A percentile compares a stretch with the other conserved stretches of the same genome.
Conservation (phyloP, 345 rosid species). For the Salix purpurea region DNA sequence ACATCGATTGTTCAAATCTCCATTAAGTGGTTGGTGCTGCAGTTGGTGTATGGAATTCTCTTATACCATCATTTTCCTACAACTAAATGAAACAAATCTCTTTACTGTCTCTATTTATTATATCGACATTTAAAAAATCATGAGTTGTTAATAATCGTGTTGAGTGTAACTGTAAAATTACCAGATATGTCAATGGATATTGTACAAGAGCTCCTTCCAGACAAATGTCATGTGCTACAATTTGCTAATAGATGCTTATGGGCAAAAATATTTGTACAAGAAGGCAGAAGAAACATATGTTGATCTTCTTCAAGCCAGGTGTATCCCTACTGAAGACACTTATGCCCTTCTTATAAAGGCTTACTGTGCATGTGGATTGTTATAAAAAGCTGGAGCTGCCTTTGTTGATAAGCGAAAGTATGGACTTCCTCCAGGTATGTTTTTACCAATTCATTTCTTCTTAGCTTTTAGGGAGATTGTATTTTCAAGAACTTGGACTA, state of each 20-base stretch:
- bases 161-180: slow-evolving; percentile 4
- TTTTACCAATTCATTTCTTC: background rate
- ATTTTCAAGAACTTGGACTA: no score
- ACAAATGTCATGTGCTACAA: slow-evolving; percentile 83
- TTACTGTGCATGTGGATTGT: slow-evolving; percentile 56
- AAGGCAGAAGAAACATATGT: slow-evolving; percentile 67
- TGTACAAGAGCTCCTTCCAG: slow-evolving; percentile 71
- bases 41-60: no score
- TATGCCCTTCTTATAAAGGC: slow-evolving; percentile 81
- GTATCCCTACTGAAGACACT: slow-evolving; percentile 85
- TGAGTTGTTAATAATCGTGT: background rate
- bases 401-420: slow-evolving; percentile 68
- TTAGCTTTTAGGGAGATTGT: no score
- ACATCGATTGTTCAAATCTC: no score
- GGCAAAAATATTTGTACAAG: slow-evolving; percentile 52
- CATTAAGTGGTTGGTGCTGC: no score
- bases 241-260: slow-evolving; percentile 86
- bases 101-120: background rate
- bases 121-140: background rate
- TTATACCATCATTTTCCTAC: no score
- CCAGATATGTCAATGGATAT: slow-evolving; percentile 85
- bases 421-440: slow-evolving; percentile 75
- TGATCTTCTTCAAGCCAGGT: slow-evolving; percentile 67
- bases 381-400: slow-evolving; percentile 67
- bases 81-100: background rate